phyloP scores from a whole-genome alignment of 805 yeast genomes.

The Yamadazyma kitorensis region DNA sequence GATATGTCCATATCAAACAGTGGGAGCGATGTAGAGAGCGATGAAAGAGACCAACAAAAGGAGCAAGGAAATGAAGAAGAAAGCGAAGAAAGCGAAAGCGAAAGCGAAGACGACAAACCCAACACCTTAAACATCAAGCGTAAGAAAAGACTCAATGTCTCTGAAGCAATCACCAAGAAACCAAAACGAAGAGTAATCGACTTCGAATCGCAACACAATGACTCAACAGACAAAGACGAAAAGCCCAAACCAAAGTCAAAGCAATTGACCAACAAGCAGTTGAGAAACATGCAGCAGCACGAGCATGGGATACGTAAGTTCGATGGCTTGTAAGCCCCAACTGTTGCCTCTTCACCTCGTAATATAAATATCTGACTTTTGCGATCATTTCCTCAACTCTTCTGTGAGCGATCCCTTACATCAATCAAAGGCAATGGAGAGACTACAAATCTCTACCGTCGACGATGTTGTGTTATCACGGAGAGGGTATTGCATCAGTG shows the following conservation, averaged over 20 bases:
- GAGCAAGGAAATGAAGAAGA: conserved; percentile 2
- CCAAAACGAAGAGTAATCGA: conserved; percentile 17
- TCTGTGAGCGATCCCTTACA: neutral
- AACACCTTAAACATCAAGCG: conserved; percentile 6
- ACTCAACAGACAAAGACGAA: conserved; percentile 22
- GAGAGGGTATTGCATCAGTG: conserved; percentile 35
- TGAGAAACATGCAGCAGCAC: conserved; percentile 46
- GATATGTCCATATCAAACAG: no score
- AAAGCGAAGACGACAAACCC: conserved; percentile 1
- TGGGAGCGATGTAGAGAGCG: conserved; percentile 1
- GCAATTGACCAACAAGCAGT: conserved; percentile 41
- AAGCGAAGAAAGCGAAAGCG: conserved; percentile 1
- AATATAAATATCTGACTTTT: neutral
- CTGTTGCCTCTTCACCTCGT: neutral
- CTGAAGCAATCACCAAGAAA: conserved; percentile 1
- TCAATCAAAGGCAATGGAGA: conserved; percentile 24
- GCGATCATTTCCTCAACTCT: neutral
- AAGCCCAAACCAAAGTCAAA: conserved; percentile 33
- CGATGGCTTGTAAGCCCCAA: conserved; percentile 48
- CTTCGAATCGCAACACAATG: conserved; percentile 4
- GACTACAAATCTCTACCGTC: conserved; percentile 24
- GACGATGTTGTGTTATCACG: conserved; percentile 37
- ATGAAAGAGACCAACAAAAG: conserved; percentile 8
- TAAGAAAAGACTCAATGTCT: conserved; percentile 12
- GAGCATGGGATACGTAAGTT: conserved; percentile 66